Evolutionary conservation across 352 stramenopile genomes (phyloP), one percentile per base, ranked within the genome.

Genomic region (Pythium brassicae): DNA sequence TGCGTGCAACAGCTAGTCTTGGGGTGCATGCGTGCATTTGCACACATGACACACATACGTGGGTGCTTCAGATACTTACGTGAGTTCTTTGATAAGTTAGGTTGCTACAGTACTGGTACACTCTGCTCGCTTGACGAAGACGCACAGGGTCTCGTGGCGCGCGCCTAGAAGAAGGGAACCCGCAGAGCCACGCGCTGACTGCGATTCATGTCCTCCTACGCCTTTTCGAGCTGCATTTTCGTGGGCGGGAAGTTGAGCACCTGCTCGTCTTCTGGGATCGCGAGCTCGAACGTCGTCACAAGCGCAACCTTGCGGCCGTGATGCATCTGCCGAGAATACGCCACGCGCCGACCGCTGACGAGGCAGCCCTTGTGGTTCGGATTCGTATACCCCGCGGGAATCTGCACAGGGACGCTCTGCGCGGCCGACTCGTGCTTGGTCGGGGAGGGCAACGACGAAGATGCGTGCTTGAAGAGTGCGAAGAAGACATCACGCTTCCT

Each of bases 401-500:
- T 48, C 35, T 61, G 45, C n/a, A 61, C 55, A 8, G 45, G 44
- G 23, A 49, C 25, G 29, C 40, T 46, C 4, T 26, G 10, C 3
- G 29, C 23, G 20, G 22, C 27, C 15, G 3, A 35, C 53, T 25
- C 40, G 20, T 9, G 25, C 34, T 42, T 12, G 6, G 7, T 22
- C 14, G 4, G 22, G 40, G 6, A n/a, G 8, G 5, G 9, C 20
- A 25, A 15, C 20, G 40, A 22, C 8, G 40, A 46, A 15, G 55
- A 40, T 15, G 19, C 20, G 8, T 39, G 40, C 46, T 53, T 55
- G 26, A 61, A 61, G 19, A 61, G n/a, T 34, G 55, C 55, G n/a
- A 61, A 55, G 46, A 61, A 61, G 34, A 45, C 20, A 25, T 61
- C 55, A 19, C 55, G 47, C 46, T 61, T 61, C 32, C 55, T 44